phyloP scores from a whole-genome alignment of 2,329 filamentous ascomycete species.

The Diaporthe nobilis region DNA sequence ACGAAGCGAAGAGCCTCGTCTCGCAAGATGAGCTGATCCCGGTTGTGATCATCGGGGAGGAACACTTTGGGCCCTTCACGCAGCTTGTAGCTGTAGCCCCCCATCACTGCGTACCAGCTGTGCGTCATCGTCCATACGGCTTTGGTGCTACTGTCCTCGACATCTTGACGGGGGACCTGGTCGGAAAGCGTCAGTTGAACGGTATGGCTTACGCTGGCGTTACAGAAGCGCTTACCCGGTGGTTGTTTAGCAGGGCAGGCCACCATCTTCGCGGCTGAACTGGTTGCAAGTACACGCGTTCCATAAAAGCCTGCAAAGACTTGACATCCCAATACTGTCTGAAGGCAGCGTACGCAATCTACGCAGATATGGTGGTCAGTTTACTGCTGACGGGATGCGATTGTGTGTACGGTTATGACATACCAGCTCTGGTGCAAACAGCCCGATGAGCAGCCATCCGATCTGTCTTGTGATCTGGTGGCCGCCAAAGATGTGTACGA shows the following conservation, averaged over 20 bases:
- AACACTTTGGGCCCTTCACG: conserved; percentile 7
- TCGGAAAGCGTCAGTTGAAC: not conserved
- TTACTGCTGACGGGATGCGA: too few species aligned
- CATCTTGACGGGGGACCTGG: not conserved
- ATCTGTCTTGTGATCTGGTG: conserved; percentile 37
- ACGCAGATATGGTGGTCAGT: not conserved
- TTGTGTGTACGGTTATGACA: not conserved
- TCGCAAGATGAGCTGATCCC: conserved; percentile 24
- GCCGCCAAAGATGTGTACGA: conserved; percentile 34
- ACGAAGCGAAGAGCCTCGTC: conserved; percentile 34
- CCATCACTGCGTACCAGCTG: conserved; percentile 38
- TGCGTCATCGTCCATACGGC: conserved; percentile 32
- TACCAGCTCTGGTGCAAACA: conserved; percentile 37
- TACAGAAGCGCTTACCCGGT: not conserved
- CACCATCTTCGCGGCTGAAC: conserved; percentile 26
- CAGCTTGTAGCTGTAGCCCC: conserved; percentile 35
- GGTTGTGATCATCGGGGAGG: conserved; percentile 30
- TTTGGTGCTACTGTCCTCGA: conserved; percentile 20
- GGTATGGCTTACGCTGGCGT: too few species aligned
- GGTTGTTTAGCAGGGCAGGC: conserved; percentile 2
- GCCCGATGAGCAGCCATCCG: conserved; percentile 33
- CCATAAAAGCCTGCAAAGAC: conserved; percentile 35
- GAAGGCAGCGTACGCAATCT: conserved; percentile 38
- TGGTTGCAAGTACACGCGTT: conserved; percentile 28
- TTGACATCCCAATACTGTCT: conserved; percentile 36